Evolutionary conservation across 768 basidiomycete species (phyloP).

Genomic region (Lepiota subincarnata): DNA sequence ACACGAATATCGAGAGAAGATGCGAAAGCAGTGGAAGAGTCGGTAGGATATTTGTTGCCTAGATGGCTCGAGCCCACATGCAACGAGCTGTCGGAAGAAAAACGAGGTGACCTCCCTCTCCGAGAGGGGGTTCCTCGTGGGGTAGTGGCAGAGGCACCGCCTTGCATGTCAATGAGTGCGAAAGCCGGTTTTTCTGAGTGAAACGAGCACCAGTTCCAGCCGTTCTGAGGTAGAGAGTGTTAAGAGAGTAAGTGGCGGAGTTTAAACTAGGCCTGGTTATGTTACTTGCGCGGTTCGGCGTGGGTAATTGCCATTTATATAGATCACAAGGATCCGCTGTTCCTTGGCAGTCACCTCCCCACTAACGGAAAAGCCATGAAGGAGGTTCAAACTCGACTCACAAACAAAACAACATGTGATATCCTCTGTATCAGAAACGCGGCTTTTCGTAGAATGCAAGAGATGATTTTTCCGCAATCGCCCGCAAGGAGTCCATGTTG

Average conservation of each 20-base stretch:
- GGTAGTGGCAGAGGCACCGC: conserved; percentile 39
- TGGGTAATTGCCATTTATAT: conserved; percentile 37
- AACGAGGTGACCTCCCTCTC: conserved; percentile 58
- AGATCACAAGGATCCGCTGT: conserved; percentile 15
- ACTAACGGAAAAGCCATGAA: conserved; percentile 14
- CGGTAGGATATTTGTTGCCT: conserved; percentile 46
- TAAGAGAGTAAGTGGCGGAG: conserved; percentile 44
- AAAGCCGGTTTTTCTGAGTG: conserved; percentile 32
- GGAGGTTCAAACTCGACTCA: not conserved
- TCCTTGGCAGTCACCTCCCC: conserved; percentile 11
- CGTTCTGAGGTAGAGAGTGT: conserved; percentile 37
- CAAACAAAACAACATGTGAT: not conserved
- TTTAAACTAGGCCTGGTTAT: conserved; percentile 38
- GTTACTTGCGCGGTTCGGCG: conserved; percentile 42
- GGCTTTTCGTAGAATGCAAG: not conserved
- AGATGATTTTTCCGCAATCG: conserved; percentile 9
- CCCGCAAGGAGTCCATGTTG: conserved; percentile 2
- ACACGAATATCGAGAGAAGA: conserved; percentile 76
- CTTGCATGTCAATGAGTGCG: conserved; percentile 36
- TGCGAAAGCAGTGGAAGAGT: conserved; percentile 50
- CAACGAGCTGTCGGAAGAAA: conserved; percentile 42
- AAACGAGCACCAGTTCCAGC: conserved; percentile 31
- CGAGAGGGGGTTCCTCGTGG: conserved; percentile 60
- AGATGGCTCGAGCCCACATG: conserved; percentile 41
- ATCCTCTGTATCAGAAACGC: not conserved